phyloP scores from a whole-genome alignment of 2,329 filamentous ascomycete species.

The Fusarium anthophilum region DNA sequence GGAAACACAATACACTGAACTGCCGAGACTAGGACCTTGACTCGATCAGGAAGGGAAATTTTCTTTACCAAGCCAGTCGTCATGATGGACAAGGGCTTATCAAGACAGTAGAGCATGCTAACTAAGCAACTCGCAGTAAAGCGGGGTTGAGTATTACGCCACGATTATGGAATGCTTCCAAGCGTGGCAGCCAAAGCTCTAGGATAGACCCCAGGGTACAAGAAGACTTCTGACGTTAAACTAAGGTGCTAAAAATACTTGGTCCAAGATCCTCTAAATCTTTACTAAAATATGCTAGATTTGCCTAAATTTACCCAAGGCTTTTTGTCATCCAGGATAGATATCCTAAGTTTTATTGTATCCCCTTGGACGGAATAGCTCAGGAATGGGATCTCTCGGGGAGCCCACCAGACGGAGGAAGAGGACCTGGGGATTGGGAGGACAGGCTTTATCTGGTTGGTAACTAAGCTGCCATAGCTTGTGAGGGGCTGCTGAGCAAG shows the following conservation, averaged over 20 bases:
- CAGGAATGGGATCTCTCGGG: neutral
- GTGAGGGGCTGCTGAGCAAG: conserved; percentile 40
- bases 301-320: too few relatives aligned
- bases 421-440: neutral
- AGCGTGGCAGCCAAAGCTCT: conserved; percentile 3
- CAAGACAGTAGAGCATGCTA: conserved; percentile 21
- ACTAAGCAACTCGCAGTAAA: conserved; percentile 36
- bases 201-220: neutral
- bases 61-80: conserved; percentile 19
- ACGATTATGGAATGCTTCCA: conserved; percentile 39
- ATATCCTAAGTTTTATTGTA: too few relatives aligned
- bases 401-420: conserved; percentile 6
- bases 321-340: too few relatives aligned
- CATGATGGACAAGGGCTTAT: conserved; percentile 34
- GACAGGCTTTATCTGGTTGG: conserved; percentile 6
- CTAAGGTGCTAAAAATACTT: too few relatives aligned
- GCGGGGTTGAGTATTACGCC: conserved; percentile 40
- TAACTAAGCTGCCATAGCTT: conserved; percentile 8
- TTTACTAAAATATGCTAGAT: too few relatives aligned
- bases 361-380: conserved; percentile 5
- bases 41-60: neutral
- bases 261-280: too few relatives aligned
- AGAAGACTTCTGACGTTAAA: too few relatives aligned
- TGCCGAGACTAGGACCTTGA: neutral
- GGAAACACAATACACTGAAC: neutral